These are phyloP conservation scores for Sporisorium sorghi DNA, from an alignment of 1,284 basidiomycete genomes.

Conservation along the genomic window DNA sequence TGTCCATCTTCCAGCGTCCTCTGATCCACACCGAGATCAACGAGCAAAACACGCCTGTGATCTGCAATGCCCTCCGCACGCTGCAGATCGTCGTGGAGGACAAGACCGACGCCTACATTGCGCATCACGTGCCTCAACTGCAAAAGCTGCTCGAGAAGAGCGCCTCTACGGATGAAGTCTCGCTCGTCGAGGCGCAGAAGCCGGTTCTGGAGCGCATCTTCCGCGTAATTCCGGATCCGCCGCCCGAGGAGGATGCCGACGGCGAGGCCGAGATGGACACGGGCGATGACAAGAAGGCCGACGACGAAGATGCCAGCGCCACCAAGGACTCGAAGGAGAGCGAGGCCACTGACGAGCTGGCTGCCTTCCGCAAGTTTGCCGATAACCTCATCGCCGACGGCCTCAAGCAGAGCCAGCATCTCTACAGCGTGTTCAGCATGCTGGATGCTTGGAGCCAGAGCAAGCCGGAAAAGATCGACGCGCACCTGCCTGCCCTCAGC, in stretches of 20 bases:
- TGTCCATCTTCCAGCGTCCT: constrained; percentile 73
- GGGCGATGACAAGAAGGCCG: constrained; percentile 80
- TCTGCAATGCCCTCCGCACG: constrained; percentile 87
- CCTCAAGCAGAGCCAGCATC: constrained; percentile 78
- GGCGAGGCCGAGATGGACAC: constrained; percentile 58
- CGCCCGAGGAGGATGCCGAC: constrained; percentile 55
- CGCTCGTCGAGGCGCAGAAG: constrained; percentile 59
- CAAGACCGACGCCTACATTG: constrained; percentile 87
- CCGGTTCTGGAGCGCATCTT: constrained; percentile 85
- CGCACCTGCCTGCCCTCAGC: constrained; percentile 81
- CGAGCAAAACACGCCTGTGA: constrained; percentile 75
- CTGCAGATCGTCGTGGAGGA: constrained; percentile 86
- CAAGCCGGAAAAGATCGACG: constrained; percentile 83
- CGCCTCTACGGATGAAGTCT: constrained; percentile 50
- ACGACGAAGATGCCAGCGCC: constrained; percentile 71
- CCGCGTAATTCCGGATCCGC: constrained; percentile 77
- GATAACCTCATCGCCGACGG: constrained; percentile 83
- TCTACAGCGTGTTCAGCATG: constrained; percentile 86
- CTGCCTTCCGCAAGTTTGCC: constrained; percentile 84
- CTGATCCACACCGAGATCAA: constrained; percentile 75
- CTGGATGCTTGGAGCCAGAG: constrained; percentile 88
- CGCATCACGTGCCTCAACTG: constrained; percentile 80
- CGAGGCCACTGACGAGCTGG: constrained; percentile 72
- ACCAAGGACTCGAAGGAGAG: constrained; percentile 32
- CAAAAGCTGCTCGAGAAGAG: constrained; percentile 79